phyloP scores from a whole-genome alignment of 768 basidiomycete species.

The Tulasnella sp. region DNA sequence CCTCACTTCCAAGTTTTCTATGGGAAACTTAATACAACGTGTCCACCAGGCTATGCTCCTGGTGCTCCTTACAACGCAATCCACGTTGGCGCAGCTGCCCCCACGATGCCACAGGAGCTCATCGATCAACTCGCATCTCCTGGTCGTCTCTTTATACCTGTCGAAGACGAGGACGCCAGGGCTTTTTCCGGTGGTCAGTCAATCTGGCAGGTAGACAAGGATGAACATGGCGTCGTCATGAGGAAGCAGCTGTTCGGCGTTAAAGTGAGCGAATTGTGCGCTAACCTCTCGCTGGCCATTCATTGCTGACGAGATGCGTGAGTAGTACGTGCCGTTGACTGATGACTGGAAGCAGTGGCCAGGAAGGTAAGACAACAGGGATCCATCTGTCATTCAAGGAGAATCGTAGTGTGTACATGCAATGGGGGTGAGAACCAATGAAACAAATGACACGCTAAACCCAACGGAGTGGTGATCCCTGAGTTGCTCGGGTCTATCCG shows the following conservation, averaged over 20 bases:
- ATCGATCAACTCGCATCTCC: slow-evolving; percentile 67
- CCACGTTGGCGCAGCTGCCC: slow-evolving; percentile 90
- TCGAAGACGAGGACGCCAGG: slow-evolving; percentile 45
- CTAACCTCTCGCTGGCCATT: not conserved
- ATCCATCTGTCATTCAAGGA: too few relatives aligned
- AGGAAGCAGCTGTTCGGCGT: slow-evolving; percentile 66
- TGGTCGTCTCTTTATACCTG: slow-evolving; percentile 86
- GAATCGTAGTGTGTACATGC: too few relatives aligned
- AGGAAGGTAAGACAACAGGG: too few relatives aligned
- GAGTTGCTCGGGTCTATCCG: too few relatives aligned
- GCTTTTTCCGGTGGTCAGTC: slow-evolving; percentile 30
- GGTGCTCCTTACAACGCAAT: slow-evolving; percentile 62
- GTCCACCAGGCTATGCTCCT: slow-evolving; percentile 26
- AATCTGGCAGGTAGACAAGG: slow-evolving; percentile 74
- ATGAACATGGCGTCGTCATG: slow-evolving; percentile 51
- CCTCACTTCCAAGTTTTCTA: not conserved
- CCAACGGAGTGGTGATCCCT: too few relatives aligned
- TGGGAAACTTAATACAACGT: not conserved
- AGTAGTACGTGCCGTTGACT: slow-evolving; percentile 13
- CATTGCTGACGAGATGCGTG: not conserved
- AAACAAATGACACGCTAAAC: too few relatives aligned
- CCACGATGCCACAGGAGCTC: slow-evolving; percentile 53
- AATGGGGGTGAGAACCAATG: too few relatives aligned
- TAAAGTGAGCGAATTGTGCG: slow-evolving; percentile 39
- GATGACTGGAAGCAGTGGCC: slow-evolving; percentile 7